These are phyloP conservation scores for Collybiopsis confluens DNA, from an alignment of 768 basidiomycete species.

Conservation along the genomic window DNA sequence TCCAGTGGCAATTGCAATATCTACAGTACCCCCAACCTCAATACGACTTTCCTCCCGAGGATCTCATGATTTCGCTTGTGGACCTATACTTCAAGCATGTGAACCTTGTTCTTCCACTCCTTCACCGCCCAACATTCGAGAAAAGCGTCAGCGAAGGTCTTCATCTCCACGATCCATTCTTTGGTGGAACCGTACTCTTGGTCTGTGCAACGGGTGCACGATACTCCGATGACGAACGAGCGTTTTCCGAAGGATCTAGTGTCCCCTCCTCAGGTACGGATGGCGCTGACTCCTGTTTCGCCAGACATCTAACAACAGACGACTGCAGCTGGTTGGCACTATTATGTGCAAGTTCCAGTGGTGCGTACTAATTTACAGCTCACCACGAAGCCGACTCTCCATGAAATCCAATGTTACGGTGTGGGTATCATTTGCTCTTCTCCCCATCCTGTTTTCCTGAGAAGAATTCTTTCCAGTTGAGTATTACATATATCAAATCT, in stretches of 20 bases:
- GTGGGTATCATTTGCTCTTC: constrained; percentile 34
- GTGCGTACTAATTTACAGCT: constrained; percentile 50
- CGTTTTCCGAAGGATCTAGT: constrained; percentile 43
- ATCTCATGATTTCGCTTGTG: constrained; percentile 37
- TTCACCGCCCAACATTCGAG: constrained; percentile 37
- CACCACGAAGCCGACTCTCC: constrained; percentile 53
- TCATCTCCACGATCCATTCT: constrained; percentile 30
- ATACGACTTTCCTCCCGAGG: constrained; percentile 26
- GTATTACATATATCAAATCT: constrained; percentile 42
- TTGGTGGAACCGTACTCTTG: constrained; percentile 49
- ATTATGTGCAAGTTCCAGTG: constrained; percentile 61
- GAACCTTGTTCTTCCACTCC: constrained; percentile 37
- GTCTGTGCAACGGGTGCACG: constrained; percentile 68
- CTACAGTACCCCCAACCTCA: constrained; percentile 11
- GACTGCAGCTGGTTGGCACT: constrained; percentile 51
- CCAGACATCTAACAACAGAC: not conserved
- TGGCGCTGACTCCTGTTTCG: too few species aligned
- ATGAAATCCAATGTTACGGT: constrained; percentile 69
- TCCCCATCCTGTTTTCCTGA: not conserved
- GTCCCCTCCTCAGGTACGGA: constrained; percentile 24
- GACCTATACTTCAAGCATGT: constrained; percentile 43
- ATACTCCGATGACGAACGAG: constrained; percentile 57
- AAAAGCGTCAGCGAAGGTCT: constrained; percentile 22
- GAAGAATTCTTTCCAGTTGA: constrained; percentile 39
- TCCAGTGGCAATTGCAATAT: constrained; percentile 27